phyloP scores from a whole-genome alignment of 108 stramenopile species.

The Aurantiochytrium sp. region DNA sequence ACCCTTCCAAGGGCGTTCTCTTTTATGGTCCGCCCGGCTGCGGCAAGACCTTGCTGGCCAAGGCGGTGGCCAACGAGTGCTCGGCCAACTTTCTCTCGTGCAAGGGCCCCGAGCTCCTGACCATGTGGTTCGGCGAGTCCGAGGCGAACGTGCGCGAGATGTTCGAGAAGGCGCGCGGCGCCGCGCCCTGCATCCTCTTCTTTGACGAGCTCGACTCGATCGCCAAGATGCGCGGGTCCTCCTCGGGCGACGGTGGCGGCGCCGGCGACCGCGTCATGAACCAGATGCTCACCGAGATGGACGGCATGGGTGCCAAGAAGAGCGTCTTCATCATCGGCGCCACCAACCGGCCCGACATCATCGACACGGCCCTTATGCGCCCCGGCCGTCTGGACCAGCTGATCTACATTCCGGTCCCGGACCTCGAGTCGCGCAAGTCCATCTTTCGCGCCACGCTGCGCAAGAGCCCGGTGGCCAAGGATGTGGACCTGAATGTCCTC shows the following conservation, averaged over 20 bases:
- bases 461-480: conserved; percentile 93
- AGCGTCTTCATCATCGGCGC: conserved; percentile 99
- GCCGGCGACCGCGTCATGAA: conserved; percentile 99
- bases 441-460: conserved; percentile 94
- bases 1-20: conserved; percentile 91
- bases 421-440: conserved; percentile 87
- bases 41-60: conserved; percentile 99
- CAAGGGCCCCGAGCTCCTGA: conserved; percentile 99
- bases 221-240: conserved; percentile 91
- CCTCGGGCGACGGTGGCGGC: conserved; percentile 91
- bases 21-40: conserved; percentile 99
- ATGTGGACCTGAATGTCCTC: conserved; percentile 92
- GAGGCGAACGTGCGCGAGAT: conserved; percentile 99
- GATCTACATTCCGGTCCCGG: conserved; percentile 99
- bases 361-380: conserved; percentile 99
- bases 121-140: conserved; percentile 99
- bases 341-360: conserved; percentile 98
- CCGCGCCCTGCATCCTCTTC: conserved; percentile 98
- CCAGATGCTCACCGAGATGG: conserved; percentile 99
- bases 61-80: conserved; percentile 99
- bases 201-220: conserved; percentile 99
- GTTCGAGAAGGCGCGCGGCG: conserved; percentile 99
- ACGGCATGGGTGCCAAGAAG: conserved; percentile 98
- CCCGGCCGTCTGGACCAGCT: conserved; percentile 99
- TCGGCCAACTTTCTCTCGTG: conserved; percentile 96